phyloP scores from a whole-genome alignment of 768 basidiomycete genomes.

The Auriculariales sp. region DNA sequence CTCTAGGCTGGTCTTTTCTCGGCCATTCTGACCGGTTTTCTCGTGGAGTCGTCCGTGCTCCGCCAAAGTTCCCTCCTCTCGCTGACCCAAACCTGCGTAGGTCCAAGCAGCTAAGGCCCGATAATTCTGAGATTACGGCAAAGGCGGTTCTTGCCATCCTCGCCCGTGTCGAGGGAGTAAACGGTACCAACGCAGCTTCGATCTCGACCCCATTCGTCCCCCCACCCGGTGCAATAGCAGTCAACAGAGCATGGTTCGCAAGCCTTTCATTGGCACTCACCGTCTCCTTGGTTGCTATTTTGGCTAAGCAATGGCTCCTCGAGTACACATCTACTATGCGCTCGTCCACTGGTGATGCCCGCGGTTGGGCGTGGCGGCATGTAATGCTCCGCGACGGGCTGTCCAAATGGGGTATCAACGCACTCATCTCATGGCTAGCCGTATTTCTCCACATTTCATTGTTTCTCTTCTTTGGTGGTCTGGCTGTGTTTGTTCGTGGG shows the following conservation, averaged over 20 bases:
- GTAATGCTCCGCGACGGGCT: neutral
- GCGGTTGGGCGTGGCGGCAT: neutral
- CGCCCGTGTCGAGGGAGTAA: too few species aligned
- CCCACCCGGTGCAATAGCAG: too few species aligned
- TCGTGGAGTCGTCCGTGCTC: neutral
- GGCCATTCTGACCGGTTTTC: neutral
- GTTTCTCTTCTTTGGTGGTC: neutral
- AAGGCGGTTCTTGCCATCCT: too few species aligned
- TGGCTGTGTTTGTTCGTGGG: neutral
- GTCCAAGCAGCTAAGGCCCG: too few species aligned
- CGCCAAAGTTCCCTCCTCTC: neutral
- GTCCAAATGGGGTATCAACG: neutral
- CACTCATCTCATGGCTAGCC: neutral
- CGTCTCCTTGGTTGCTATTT: neutral
- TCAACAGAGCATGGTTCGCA: neutral
- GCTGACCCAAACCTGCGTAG: too few species aligned
- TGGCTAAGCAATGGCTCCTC: neutral
- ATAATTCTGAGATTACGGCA: neutral
- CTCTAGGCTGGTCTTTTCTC: neutral
- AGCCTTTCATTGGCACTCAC: neutral
- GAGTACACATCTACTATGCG: neutral
- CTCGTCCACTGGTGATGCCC: neutral
- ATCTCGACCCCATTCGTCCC: too few species aligned
- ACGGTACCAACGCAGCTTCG: too few species aligned
- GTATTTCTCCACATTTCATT: neutral